These are phyloP conservation scores for Daldinia sp. DNA, from an alignment of 2,329 filamentous ascomycete genomes.

Conservation along the genomic window DNA sequence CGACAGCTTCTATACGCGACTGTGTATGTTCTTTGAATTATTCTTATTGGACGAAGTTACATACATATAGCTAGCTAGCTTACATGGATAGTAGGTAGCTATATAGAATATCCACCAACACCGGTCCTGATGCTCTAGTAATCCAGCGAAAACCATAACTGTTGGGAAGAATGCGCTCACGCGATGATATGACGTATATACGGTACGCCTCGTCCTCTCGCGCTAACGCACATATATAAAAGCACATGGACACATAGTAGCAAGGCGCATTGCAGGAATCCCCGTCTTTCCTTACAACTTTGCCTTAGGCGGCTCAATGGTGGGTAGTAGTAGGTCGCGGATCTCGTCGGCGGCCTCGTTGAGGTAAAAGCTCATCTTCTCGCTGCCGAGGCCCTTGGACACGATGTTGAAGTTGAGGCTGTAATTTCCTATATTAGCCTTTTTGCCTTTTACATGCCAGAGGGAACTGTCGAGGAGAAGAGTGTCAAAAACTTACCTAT, in stretches of 20 bases:
- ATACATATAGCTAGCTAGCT: conserved; percentile 10
- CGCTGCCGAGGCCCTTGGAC: conserved; percentile 89
- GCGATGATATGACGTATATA: conserved; percentile 5
- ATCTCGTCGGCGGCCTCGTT: conserved; percentile 94
- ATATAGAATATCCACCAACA: conserved; percentile 36
- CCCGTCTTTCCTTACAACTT: conserved; percentile 74
- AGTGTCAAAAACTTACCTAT: conserved; percentile 69
- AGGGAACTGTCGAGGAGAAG: not conserved
- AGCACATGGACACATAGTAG: not conserved
- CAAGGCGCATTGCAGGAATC: not conserved
- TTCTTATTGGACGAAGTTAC: not conserved
- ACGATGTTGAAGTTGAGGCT: conserved; percentile 99
- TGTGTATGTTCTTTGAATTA: not conserved
- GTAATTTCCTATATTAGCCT: conserved; percentile 29
- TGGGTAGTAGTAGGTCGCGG: conserved; percentile 85
- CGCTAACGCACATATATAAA: conserved; percentile 1
- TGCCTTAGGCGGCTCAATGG: conserved; percentile 82
- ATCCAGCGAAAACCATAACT: conserved; percentile 18
- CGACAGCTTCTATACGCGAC: not conserved
- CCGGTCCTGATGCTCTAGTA: conserved; percentile 35
- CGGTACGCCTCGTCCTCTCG: not conserved
- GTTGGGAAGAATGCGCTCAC: conserved; percentile 3
- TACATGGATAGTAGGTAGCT: not conserved
- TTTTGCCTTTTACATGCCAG: conserved; percentile 18
- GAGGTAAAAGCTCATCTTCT: conserved; percentile 95